Evolutionary conservation across 805 yeast genomes (phyloP).

Genomic region (Scheffersomyces lignosus): DNA sequence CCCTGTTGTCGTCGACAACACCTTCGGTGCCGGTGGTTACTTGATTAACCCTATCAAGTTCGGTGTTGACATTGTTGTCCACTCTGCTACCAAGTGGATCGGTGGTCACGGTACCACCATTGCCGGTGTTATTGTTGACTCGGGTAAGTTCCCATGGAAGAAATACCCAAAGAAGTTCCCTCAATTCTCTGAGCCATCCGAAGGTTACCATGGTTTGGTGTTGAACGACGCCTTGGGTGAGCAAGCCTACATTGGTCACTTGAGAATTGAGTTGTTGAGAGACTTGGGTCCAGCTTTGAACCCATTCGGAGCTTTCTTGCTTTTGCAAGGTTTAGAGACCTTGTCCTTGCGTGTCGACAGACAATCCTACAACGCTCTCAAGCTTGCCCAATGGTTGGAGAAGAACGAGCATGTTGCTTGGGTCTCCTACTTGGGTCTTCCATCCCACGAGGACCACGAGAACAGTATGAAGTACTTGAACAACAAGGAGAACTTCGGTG

Average conservation of each 20-base stretch:
- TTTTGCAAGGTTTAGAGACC: conserved; percentile 92
- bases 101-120: conserved; percentile 97
- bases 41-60: conserved; percentile 79
- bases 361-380: conserved; percentile 80
- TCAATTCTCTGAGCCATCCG: conserved; percentile 86
- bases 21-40: conserved; percentile 96
- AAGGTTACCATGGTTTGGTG: conserved; percentile 89
- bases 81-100: conserved; percentile 97
- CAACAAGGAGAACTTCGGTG: conserved; percentile 63
- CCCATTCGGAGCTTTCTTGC: conserved; percentile 85
- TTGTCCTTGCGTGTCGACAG: conserved; percentile 91
- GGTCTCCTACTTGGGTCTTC: conserved; percentile 93
- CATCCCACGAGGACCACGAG: conserved; percentile 74
- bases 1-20: conserved; percentile 92
- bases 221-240: conserved; percentile 81
- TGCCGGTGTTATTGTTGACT: conserved; percentile 87
- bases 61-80: conserved; percentile 91
- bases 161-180: conserved; percentile 86
- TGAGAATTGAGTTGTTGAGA: conserved; percentile 81
- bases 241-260: conserved; percentile 75
- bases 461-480: conserved; percentile 78
- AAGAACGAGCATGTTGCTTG: conserved; percentile 71
- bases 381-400: conserved; percentile 77
- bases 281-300: conserved; percentile 88
- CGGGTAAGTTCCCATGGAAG: conserved; percentile 91